phyloP scores from a whole-genome alignment of 2,329 filamentous ascomycete genomes.

The Talaromyces sp. region DNA sequence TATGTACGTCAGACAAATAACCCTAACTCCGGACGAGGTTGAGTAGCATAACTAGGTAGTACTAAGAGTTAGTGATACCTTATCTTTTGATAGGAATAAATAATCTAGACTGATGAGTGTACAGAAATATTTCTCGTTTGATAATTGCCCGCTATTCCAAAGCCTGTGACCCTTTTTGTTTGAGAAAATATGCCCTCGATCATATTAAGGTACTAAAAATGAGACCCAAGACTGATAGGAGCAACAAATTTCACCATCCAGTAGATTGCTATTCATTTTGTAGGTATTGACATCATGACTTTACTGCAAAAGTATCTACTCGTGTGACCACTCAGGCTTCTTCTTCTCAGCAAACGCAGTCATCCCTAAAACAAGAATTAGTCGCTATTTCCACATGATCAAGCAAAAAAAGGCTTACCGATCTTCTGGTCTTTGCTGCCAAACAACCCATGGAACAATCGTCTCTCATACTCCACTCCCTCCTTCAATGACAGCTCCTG shows the following conservation, averaged over 20 bases:
- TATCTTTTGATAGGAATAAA: no score
- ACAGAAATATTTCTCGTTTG: background rate
- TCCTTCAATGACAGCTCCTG: conserved; percentile 85
- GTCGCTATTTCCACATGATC: background rate
- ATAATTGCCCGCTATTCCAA: background rate
- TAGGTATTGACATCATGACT: background rate
- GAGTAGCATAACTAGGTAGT: no score
- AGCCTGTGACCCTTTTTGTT: background rate
- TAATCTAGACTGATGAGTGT: background rate
- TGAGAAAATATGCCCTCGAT: background rate
- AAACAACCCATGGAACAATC: conserved; percentile 89
- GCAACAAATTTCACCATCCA: background rate
- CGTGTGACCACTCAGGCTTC: conserved; percentile 85
- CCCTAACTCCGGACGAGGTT: background rate
- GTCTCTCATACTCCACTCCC: conserved; percentile 90
- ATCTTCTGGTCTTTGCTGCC: conserved; percentile 97
- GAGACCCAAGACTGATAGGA: background rate
- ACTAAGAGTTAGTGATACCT: no score
- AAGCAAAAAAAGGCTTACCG: conserved; percentile 51
- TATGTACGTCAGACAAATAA: background rate
- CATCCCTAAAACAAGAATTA: conserved; percentile 55
- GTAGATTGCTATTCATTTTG: background rate
- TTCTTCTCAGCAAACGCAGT: conserved; percentile 92
- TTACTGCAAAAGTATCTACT: conserved; percentile 44
- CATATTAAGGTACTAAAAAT: background rate